Percentiles rank a stretch among this genome's conserved stretches.
These are phyloP conservation scores for Wickerhamomyces sp. DNA, from an alignment of 1,139 yeast species.

Conservation along the genomic window DNA sequence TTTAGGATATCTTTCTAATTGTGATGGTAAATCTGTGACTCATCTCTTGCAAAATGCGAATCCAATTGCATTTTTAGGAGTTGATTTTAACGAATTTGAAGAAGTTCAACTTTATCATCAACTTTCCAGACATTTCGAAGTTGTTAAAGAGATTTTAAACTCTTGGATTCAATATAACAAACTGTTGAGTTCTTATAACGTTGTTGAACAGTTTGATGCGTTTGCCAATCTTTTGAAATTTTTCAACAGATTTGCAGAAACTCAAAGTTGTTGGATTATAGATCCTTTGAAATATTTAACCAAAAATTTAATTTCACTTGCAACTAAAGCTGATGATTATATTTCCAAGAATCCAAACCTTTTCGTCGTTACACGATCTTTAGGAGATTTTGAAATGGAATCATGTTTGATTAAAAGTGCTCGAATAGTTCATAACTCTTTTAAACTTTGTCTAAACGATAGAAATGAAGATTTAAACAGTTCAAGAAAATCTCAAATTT, in stretches of 20 bases:
- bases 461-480: conserved; percentile 45
- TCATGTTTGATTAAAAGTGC: conserved; percentile 50
- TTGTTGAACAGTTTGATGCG: conserved; percentile 31
- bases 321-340: conserved; percentile 25
- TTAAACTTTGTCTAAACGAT: conserved; percentile 77
- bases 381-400: conserved; percentile 22
- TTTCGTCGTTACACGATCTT: conserved; percentile 2
- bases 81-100: no score
- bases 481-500: conserved; percentile 63
- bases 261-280: conserved; percentile 63
- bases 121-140: no score
- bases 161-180: conserved; percentile 6
- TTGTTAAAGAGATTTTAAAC: neutral
- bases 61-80: no score
- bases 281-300: conserved; percentile 51
- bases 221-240: conserved; percentile 40
- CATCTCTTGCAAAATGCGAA: no score
- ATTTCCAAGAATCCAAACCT: conserved; percentile 14
- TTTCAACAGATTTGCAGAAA: conserved; percentile 58
- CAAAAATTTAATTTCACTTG: conserved; percentile 44
- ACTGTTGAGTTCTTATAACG: conserved; percentile 4
- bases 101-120: no score
- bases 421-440: conserved; percentile 60
- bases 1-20: no score
- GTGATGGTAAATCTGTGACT: no score